Evolutionary conservation across 176 grass and related monocot species (phyloP).

Genomic region (Alopecurus myosuroides): DNA sequence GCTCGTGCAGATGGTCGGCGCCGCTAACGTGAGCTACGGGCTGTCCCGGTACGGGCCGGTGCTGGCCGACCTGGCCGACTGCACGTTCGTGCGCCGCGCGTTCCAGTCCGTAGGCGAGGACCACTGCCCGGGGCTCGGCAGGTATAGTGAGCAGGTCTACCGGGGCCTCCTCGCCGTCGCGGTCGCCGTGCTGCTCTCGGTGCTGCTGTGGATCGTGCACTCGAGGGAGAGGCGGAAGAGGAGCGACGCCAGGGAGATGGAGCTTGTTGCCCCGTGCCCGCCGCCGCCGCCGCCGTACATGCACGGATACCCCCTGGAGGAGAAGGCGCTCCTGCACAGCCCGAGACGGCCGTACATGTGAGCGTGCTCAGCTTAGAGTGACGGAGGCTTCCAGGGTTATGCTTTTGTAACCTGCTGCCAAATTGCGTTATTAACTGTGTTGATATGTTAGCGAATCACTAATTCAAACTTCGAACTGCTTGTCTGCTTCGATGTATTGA

Average conservation of each 20-base stretch:
- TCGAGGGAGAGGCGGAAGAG: conserved; percentile 33
- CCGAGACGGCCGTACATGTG: conserved; percentile 8
- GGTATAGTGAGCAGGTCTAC: conserved; percentile 51
- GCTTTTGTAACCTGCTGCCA: neutral
- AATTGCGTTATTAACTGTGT: neutral
- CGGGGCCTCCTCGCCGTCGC: conserved; percentile 32
- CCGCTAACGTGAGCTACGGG: conserved; percentile 44
- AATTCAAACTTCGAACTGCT: neutral
- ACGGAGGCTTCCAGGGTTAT: neutral
- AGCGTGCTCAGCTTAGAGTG: neutral
- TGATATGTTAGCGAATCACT: neutral
- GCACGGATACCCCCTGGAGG: conserved; percentile 3
- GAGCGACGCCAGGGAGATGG: conserved; percentile 24
- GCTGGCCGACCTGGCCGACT: conserved; percentile 36
- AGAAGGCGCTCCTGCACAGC: conserved; percentile 27
- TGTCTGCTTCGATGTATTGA: neutral
- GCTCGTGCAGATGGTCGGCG: conserved; percentile 35
- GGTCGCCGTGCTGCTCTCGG: conserved; percentile 18
- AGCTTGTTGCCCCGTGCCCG: neutral
- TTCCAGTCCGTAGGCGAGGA: conserved; percentile 31
- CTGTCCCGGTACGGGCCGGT: conserved; percentile 38
- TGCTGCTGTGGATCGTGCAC: conserved; percentile 44
- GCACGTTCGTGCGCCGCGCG: conserved; percentile 43
- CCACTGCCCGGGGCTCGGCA: conserved; percentile 40
- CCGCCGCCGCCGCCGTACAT: conserved; percentile 26